Evolutionary conservation across 179 eudicot genomes (phyloP).

Genomic region (Gypsophila paniculata): DNA sequence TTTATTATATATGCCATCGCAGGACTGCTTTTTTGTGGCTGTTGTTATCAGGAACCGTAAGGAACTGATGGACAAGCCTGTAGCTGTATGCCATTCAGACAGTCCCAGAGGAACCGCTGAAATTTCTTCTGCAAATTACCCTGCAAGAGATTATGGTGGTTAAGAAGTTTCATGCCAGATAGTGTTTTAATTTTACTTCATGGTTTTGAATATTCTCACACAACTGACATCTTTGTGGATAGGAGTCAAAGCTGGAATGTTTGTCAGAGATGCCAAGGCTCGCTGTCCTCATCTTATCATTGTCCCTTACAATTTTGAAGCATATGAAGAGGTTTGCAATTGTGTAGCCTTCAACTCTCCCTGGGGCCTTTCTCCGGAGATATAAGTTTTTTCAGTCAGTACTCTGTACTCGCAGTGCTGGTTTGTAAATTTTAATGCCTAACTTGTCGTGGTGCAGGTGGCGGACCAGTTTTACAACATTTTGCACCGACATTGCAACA

Average conservation of each 20-base stretch:
- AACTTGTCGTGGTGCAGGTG: constrained; percentile 45
- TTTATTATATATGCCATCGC: constrained; percentile 26
- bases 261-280: constrained; percentile 90
- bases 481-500: constrained; percentile 75
- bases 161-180: constrained; percentile 11
- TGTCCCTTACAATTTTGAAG: constrained; percentile 82
- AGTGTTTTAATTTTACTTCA: constrained; percentile 5
- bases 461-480: constrained; percentile 87
- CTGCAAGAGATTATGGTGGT: constrained; percentile 85
- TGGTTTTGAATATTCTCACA: not conserved
- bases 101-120: constrained; percentile 94
- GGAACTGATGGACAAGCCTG: constrained; percentile 72
- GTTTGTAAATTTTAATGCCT: constrained; percentile 1
- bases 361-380: not conserved
- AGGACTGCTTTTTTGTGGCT: constrained; percentile 96
- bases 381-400: not conserved
- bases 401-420: not conserved
- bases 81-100: constrained; percentile 97
- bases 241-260: constrained; percentile 95
- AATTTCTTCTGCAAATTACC: constrained; percentile 93
- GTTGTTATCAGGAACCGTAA: constrained; percentile 73
- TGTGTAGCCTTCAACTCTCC: not conserved
- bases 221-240: constrained; percentile 5
- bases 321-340: constrained; percentile 70
- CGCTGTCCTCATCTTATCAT: constrained; percentile 86